Percentiles rank a stretch among this genome's conserved stretches.
Conservation (phyloP, 2,329 filamentous ascomycete genomes). For the Fusarium albidum region DNA sequence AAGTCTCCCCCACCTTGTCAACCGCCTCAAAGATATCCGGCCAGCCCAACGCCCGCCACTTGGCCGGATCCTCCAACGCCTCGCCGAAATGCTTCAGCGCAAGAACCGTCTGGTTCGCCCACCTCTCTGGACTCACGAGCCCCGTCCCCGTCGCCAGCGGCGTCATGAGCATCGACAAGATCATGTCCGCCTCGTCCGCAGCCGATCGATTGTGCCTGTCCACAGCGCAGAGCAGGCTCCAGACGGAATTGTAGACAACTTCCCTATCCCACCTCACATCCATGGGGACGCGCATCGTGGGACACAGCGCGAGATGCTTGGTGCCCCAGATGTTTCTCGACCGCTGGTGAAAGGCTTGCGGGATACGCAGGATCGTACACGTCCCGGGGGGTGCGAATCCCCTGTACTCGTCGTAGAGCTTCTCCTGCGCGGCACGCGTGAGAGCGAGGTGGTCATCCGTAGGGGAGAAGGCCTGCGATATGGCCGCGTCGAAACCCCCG, state of each 20-base stretch:
- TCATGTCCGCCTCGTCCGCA: conserved; percentile 36
- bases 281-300: conserved; percentile 60
- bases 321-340: conserved; percentile 52
- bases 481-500: conserved; percentile 62
- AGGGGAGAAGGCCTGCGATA: conserved; percentile 58
- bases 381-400: conserved; percentile 60
- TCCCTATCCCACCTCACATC: conserved; percentile 58
- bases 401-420: conserved; percentile 54
- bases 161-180: conserved; percentile 56
- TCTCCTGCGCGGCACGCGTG: conserved; percentile 52
- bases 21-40: conserved; percentile 18
- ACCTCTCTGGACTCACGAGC: conserved; percentile 53
- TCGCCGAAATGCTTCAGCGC: conserved; percentile 61
- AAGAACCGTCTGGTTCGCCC: conserved; percentile 58
- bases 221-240: conserved; percentile 57
- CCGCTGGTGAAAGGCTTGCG: conserved; percentile 41
- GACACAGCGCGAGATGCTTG: conserved; percentile 56
- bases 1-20: conserved; percentile 1
- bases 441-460: conserved; percentile 55
- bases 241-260: conserved; percentile 61
- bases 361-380: conserved; percentile 58
- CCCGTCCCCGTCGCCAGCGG: conserved; percentile 60
- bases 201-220: conserved; percentile 54
- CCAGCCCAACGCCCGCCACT: conserved; percentile 53
- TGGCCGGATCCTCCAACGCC: conserved; percentile 51